Evolutionary conservation across 495 filamentous ascomycete species (phyloP).

Genomic region (Glonium stellatum): DNA sequence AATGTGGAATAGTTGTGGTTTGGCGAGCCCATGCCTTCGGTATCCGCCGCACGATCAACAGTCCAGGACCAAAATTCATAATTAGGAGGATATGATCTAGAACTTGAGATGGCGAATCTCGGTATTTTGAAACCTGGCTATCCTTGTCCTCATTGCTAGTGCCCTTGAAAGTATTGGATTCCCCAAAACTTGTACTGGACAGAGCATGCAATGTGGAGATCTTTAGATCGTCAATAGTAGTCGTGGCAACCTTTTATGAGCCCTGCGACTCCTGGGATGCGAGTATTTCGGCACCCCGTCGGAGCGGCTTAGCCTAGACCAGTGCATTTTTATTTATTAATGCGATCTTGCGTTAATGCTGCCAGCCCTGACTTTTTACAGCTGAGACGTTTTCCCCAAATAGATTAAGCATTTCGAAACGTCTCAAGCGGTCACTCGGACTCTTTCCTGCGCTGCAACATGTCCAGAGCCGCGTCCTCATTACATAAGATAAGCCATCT

Average conservation of each 20-base stretch:
- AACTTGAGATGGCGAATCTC: conserved; percentile 12
- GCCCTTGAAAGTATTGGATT: conserved; percentile 35
- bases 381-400: conserved; percentile 36
- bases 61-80: conserved; percentile 8
- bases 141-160: not conserved
- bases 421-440: not conserved
- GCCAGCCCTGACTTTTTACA: conserved; percentile 42
- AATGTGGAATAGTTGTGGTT: too few species aligned
- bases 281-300: conserved; percentile 32
- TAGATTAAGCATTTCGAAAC: not conserved
- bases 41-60: conserved; percentile 9
- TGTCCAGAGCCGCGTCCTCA: not conserved
- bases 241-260: conserved; percentile 11
- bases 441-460: not conserved
- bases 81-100: conserved; percentile 12
- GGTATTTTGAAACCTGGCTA: conserved; percentile 3
- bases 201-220: conserved; percentile 44
- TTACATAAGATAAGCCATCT: not conserved
- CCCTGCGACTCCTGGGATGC: conserved; percentile 34
- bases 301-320: conserved; percentile 40
- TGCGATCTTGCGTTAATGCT: conserved; percentile 41
- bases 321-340: conserved; percentile 36
- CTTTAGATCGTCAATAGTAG: conserved; percentile 35
- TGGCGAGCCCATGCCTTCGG: conserved; percentile 6
- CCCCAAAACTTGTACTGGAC: conserved; percentile 40